These are phyloP conservation scores for Aspergillus pseudonomiae DNA, from an alignment of 2,329 filamentous ascomycete species.

Conservation along the genomic window DNA sequence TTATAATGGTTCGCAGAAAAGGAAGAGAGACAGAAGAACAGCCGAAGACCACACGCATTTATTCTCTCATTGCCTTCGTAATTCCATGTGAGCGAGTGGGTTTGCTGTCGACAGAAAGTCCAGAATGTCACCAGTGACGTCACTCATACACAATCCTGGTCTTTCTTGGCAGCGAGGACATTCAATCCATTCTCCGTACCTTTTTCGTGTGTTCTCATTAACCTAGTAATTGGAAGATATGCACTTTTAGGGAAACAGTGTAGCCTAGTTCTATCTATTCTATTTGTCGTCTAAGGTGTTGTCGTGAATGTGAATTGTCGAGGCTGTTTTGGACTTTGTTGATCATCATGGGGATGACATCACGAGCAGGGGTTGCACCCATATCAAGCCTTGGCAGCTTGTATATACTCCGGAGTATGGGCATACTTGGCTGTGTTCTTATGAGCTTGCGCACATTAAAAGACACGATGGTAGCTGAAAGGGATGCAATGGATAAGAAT, in stretches of 20 bases:
- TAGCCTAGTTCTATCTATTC: neutral
- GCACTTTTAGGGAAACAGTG: neutral
- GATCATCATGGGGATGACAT: neutral
- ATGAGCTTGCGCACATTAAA: neutral
- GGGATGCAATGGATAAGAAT: neutral
- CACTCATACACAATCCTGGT: conserved; percentile 9
- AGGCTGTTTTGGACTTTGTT: neutral
- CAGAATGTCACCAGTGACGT: conserved; percentile 15
- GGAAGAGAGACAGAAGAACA: neutral
- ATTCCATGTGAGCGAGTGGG: conserved; percentile 2
- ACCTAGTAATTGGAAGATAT: neutral
- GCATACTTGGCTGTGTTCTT: neutral
- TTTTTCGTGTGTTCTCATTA: neutral
- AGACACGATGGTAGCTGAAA: neutral
- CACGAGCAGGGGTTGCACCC: neutral
- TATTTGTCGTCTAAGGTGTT: neutral
- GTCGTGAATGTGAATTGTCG: neutral
- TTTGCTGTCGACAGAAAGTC: neutral
- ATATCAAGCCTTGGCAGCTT: neutral
- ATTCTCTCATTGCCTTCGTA: neutral
- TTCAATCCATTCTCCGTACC: neutral
- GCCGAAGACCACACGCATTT: neutral
- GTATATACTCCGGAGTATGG: neutral
- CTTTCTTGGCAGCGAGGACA: neutral
- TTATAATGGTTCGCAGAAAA: neutral